A percentile compares a stretch with the other conserved stretches of the same genome.
These are phyloP conservation scores for Protomyces lactucae-debilis DNA, from an alignment of 1,139 yeast genomes.

Conservation along the genomic window DNA sequence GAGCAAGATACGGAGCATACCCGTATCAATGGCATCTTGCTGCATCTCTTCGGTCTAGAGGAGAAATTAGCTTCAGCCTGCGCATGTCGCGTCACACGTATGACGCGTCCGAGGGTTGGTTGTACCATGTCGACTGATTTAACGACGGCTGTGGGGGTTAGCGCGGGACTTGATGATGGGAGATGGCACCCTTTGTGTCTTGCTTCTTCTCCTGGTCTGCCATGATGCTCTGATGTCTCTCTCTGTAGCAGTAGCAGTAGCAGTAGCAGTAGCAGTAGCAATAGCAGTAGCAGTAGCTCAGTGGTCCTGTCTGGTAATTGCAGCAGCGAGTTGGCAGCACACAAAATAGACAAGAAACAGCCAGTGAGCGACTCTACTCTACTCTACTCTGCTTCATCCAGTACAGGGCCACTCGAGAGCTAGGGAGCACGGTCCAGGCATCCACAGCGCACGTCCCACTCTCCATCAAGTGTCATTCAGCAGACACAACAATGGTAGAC, in stretches of 20 bases:
- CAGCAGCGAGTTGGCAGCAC: not conserved
- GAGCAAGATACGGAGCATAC: conserved; percentile 32
- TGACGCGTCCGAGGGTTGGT: not conserved
- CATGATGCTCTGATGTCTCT: not conserved
- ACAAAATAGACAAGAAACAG: not conserved
- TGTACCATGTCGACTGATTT: conserved; percentile 47
- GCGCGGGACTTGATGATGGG: not conserved
- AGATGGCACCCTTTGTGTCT: conserved; percentile 13
- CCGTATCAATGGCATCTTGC: conserved; percentile 37
- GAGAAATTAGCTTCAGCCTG: not conserved
- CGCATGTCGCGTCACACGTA: not conserved
- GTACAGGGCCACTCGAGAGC: too few species aligned
- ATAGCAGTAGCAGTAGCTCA: too few species aligned
- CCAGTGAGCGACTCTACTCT: too few species aligned
- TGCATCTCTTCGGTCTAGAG: conserved; percentile 39
- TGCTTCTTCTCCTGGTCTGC: conserved; percentile 9
- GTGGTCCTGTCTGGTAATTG: not conserved
- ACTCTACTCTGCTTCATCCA: too few species aligned
- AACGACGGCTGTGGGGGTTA: conserved; percentile 38
- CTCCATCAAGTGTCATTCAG: not conserved
- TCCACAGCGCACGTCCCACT: not conserved
- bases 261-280: not conserved
- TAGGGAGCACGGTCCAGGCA: too few species aligned
- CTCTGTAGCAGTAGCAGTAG: not conserved
- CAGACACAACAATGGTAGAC: conserved; percentile 1